A percentile compares a stretch with the other conserved stretches of the same genome.
Conservation (phyloP, 768 basidiomycete genomes). For the Gymnopilus junonius region DNA sequence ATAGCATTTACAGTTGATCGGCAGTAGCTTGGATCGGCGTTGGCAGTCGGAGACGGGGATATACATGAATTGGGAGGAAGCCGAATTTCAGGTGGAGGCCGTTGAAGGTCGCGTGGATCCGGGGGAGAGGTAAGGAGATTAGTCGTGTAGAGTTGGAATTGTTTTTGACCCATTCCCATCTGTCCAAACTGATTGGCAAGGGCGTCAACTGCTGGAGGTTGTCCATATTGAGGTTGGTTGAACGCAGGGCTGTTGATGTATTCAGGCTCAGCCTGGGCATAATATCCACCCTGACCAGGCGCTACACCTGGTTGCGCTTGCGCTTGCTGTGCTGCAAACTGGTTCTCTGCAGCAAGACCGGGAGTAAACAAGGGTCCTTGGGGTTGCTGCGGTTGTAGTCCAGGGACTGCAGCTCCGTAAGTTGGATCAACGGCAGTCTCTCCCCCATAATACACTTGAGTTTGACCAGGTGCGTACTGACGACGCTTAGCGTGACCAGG, state of each 20-base stretch:
- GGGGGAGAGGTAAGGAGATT: slow-evolving; percentile 94
- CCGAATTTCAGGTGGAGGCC: slow-evolving; percentile 87
- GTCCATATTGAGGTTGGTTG: slow-evolving; percentile 46
- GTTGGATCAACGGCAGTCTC: slow-evolving; percentile 49
- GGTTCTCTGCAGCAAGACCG: slow-evolving; percentile 73
- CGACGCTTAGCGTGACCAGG: slow-evolving; percentile 70
- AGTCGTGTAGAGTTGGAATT: slow-evolving; percentile 79
- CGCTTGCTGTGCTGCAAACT: slow-evolving; percentile 68
- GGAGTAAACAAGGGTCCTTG: slow-evolving; percentile 81
- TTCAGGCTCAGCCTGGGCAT: slow-evolving; percentile 49
- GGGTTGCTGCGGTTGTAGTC: slow-evolving; percentile 41
- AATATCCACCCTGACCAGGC: slow-evolving; percentile 42
- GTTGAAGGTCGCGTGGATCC: slow-evolving; percentile 82
- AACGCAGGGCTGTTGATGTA: slow-evolving; percentile 47
- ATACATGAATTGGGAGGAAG: slow-evolving; percentile 85
- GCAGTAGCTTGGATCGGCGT: slow-evolving; percentile 91
- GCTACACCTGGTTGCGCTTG: slow-evolving; percentile 46
- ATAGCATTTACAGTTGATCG: slow-evolving; percentile 91
- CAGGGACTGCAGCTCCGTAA: slow-evolving; percentile 41
- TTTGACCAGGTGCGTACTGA: slow-evolving; percentile 94
- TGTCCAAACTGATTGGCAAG: slow-evolving; percentile 85
- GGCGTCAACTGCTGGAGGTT: slow-evolving; percentile 55
- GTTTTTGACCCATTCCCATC: slow-evolving; percentile 84
- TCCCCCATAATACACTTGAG: slow-evolving; percentile 81
- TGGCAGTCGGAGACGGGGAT: slow-evolving; percentile 77